Conservation (phyloP, 2,329 filamentous ascomycete genomes). For the Diaporthe citrichinensis region DNA sequence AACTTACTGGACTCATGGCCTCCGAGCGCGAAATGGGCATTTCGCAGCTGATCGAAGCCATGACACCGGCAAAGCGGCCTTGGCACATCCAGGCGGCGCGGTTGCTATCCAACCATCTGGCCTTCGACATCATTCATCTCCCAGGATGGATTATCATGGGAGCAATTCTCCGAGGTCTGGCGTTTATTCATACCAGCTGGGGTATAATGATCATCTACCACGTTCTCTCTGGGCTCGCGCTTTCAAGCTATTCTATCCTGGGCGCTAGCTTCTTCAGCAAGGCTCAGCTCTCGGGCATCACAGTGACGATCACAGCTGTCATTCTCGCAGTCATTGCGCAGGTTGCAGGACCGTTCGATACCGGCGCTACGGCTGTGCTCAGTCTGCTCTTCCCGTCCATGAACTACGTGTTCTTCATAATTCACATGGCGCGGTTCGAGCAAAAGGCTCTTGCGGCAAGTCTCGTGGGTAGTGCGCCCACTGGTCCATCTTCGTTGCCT, state of each 20-base stretch:
- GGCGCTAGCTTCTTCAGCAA: constrained; percentile 88
- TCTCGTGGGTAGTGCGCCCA: constrained; percentile 72
- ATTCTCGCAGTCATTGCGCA: constrained; percentile 88
- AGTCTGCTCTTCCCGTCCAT: constrained; percentile 87
- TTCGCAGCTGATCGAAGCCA: constrained; percentile 89
- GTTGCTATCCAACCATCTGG: constrained; percentile 83
- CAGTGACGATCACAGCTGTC: constrained; percentile 79
- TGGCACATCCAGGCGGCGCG: constrained; percentile 86
- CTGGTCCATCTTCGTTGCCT: constrained; percentile 73
- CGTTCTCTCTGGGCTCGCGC: constrained; percentile 80
- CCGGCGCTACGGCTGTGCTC: constrained; percentile 76
- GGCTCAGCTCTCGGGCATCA: constrained; percentile 89
- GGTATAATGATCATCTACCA: constrained; percentile 81
- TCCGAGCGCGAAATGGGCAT: constrained; percentile 89
- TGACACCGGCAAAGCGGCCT: constrained; percentile 82
- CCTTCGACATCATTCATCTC: constrained; percentile 84
- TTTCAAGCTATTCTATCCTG: constrained; percentile 85
- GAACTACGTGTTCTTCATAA: constrained; percentile 87
- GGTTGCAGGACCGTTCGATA: constrained; percentile 73
- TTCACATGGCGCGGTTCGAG: constrained; percentile 84
- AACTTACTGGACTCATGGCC: constrained; percentile 88
- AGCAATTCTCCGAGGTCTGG: constrained; percentile 72
- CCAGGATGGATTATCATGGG: constrained; percentile 87
- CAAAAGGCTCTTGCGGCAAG: constrained; percentile 70
- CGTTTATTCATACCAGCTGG: constrained; percentile 75